Base-by-base conservation (phyloP, 2,329 filamentous ascomycete genomes). In the Colletotrichum sp. region DNA sequence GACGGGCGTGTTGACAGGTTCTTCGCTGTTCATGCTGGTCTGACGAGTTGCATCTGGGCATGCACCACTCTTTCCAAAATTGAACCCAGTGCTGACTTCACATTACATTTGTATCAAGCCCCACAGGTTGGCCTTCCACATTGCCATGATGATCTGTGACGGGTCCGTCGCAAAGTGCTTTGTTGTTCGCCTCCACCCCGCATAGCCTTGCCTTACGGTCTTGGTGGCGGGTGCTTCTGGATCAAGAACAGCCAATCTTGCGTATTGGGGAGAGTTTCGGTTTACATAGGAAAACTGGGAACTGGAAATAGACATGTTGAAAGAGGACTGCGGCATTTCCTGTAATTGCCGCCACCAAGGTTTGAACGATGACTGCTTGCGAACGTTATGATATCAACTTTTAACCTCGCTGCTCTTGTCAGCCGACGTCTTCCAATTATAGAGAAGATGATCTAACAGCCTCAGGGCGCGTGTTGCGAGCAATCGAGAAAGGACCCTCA, bases 11-110 rank as follows among this genome's bases (percentile, higher is more conserved):
- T 38, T 38, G 14, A 9, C 2, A 38, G 36, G 36, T 38, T 38
- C 16, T 38, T 38, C 36, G 36, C 4, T 38, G 36, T 38, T 38
- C 36, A 18, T 38, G 4, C 16, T 38, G 4, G 16, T 38, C 36
- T 38, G 36, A 38, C 36, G 4, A 38, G 4, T 38, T 38, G 36
- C 36, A 38, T 18, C 36, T 38, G 36, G 16, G 36, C 1, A 7
- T 36, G 34, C 34, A 38, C 36, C 14, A 9, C 36, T 38, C 36
- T 38, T 18, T 7, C 4, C 36, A 38, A 18, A 38, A 38, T 2
- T 18, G 36, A 38, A 38, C 2, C 4, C 4, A 38, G 14, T 38
- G 0, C 36, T 18, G 36, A 18, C 1, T 43, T 43, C 18, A 0
- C 38, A 18, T 18, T 18, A 38, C 7, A 38, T 18, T 38, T 38